A percentile compares a stretch with the other conserved stretches of the same genome.
Conservation (phyloP, 176 grass and related monocot genomes). For the Paspalum vaginatum region DNA sequence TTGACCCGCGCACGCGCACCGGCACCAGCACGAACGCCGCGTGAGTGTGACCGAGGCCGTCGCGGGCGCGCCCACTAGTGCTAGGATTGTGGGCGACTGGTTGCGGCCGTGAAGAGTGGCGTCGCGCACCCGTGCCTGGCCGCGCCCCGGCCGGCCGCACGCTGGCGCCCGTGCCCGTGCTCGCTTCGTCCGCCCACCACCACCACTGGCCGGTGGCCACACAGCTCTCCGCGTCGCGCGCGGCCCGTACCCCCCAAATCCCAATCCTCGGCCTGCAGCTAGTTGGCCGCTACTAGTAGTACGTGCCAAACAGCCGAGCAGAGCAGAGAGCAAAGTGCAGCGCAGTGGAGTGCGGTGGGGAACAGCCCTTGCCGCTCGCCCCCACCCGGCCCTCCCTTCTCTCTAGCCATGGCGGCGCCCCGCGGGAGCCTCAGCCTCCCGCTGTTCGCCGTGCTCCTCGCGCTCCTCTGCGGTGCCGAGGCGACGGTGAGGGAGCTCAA, state of each 20-base stretch:
- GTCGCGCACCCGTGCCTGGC: not conserved
- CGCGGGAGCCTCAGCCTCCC: not conserved
- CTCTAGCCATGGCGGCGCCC: conserved; percentile 40
- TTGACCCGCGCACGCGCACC: conserved; percentile 26
- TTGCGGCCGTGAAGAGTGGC: conserved; percentile 7
- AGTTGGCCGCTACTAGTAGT: not conserved
- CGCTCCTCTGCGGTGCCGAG: conserved; percentile 8
- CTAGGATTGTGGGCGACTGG: not conserved
- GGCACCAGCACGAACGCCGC: not conserved
- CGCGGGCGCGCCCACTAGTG: not conserved
- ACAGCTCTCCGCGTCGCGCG: not conserved
- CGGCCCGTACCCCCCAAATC: not conserved
- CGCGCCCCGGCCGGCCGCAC: conserved; percentile 16
- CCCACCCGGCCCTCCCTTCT: too few relatives aligned
- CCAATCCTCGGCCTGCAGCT: not conserved
- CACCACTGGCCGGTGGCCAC: not conserved
- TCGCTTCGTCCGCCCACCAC: not conserved
- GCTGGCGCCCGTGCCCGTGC: too few relatives aligned
- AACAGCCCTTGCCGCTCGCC: not conserved
- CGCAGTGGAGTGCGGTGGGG: not conserved
- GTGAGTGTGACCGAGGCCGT: not conserved
- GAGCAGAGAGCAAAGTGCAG: not conserved
- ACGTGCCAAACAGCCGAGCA: not conserved
- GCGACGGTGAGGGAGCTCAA: conserved; percentile 43
- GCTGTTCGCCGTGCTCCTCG: not conserved